phyloP scores from a whole-genome alignment of 306 rosid species.

The Cajanus cajan region DNA sequence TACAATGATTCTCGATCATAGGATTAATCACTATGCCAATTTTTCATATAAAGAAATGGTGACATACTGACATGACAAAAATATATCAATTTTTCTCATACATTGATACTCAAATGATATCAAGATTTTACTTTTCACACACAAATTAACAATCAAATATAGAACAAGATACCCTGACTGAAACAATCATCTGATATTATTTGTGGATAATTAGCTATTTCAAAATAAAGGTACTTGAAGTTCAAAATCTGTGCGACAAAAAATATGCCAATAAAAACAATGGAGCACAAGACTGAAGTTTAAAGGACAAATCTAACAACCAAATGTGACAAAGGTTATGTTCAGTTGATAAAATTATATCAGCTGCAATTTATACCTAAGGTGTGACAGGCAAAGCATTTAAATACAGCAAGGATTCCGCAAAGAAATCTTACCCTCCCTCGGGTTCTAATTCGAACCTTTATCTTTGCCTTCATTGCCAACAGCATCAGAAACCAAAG shows the following conservation, averaged over 20 bases:
- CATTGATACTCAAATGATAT: neutral
- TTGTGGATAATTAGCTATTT: slow-evolving; percentile 29
- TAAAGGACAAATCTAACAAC: slow-evolving; percentile 20
- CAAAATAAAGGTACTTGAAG: slow-evolving; percentile 9
- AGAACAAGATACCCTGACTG: neutral
- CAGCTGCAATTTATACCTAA: slow-evolving; percentile 27
- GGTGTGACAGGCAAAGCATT: slow-evolving; percentile 13
- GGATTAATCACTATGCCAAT: neutral
- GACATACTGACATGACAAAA: neutral
- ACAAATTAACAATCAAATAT: neutral
- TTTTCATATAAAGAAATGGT: slow-evolving; percentile 11
- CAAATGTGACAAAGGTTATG: slow-evolving; percentile 25
- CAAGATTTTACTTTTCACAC: neutral
- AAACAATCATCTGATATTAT: slow-evolving; percentile 22
- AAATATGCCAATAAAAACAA: slow-evolving; percentile 29
- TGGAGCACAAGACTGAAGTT: slow-evolving; percentile 14
- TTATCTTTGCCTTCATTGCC: slow-evolving; percentile 64
- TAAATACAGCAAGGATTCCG: slow-evolving; percentile 26
- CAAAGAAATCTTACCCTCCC: slow-evolving; percentile 48
- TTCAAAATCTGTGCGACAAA: neutral
- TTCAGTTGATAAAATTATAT: slow-evolving; percentile 27
- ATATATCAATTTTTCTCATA: neutral
- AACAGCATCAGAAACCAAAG: slow-evolving; percentile 89
- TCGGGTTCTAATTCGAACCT: slow-evolving; percentile 47
- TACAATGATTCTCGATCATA: neutral